Base-by-base conservation (phyloP, 2,329 filamentous ascomycete species). In the Cytospora leucostoma region DNA sequence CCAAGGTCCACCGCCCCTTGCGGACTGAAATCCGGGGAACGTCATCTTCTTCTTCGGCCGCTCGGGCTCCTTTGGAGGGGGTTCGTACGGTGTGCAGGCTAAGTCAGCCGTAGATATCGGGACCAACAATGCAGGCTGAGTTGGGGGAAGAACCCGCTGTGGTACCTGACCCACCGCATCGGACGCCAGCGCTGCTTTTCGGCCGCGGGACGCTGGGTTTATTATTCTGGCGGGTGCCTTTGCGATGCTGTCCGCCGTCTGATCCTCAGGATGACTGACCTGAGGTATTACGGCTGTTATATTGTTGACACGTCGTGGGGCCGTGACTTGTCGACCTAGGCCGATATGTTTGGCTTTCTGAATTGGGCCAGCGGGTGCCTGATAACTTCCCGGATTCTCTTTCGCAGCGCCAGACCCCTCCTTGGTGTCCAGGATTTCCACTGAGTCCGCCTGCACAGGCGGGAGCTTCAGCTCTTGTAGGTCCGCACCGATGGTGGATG, bases 1-100 rank as follows among this genome's bases (percentile, higher is more conserved):
- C 88, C 88, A 91, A 0, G 88, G 84, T 3, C 88, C 88, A 17
- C 83, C 67, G 17, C 50, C 77, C 67, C 83, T 84, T 3, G 79
- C 80, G 69, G 77, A 81, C 2, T 74, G 74, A 62, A 84, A 82
- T 1, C 77, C 78, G 11, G 79, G 76, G 63, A 80, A 70, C n/a
- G 65, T 67, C 66, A 67, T 71, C 65, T 61, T 71, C 52, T 67
- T 66, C 49, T 70, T 72, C 2, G 70, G 68, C 10, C 69, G 65
- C 62, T 68, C 56, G 11, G 64, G 56, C 33, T 61, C 38, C 27
- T 65, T 62, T 2, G 49, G 47, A n/a, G 57, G 21, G 32, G 61
- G 38, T 12, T 61, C 52, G 19, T 58, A n/a, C 35, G 37, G 54
- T 53, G 60, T 66, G 64, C 17, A 70, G 65, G 11, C 74, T 68